Evolutionary conservation across 441 rosid species (phyloP), one percentile per base, ranked within the genome.

Genomic region (Bocquillonia castaneifolia): DNA sequence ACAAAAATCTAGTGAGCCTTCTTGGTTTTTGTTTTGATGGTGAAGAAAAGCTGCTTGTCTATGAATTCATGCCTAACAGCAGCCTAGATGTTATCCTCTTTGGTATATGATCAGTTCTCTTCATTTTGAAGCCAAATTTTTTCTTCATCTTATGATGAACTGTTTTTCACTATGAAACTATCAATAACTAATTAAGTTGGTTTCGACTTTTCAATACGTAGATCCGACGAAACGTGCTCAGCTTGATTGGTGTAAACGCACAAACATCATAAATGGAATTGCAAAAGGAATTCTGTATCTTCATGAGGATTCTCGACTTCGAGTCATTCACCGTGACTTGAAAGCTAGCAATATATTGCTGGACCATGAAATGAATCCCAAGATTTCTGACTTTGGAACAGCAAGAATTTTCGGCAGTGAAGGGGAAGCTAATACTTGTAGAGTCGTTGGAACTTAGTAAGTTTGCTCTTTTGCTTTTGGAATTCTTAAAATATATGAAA

Each of bases 321-420:
- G 77, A 67, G 77, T 83, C 25, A 78, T 82, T 61, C 84, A 82
- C 50, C 56, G 81, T 17, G 84, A 81, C 51, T 63, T 81, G 2
- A 79, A 83, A 66, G 57, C 83, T 20, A 79, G 87, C 44, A 80
- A 81, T 29, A 57, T 83, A 14, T 44, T 83, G 25, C 28, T 81
- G 10, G 79, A 83, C 52, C 14, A 12, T 6, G 72, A 77, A 0
- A 79, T 81, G 85, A 77, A 79, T 12, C 85, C 85, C 0, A 81
- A 83, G 31, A 83, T 83, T 42, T 79, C 83, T 1, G 82, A 81
- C n/a, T 81, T 79, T 45, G 85, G 85, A 22, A 79, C 80, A 70
- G 87, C 87, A 22, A 74, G 72, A 64, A 77, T 81, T 2, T 77
- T 79, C 36, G 72, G 72, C 18, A 64, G 32, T 31, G 74, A 80